phyloP scores from a whole-genome alignment of 495 filamentous ascomycete species.

The Pyrenopolyporus hunteri region DNA sequence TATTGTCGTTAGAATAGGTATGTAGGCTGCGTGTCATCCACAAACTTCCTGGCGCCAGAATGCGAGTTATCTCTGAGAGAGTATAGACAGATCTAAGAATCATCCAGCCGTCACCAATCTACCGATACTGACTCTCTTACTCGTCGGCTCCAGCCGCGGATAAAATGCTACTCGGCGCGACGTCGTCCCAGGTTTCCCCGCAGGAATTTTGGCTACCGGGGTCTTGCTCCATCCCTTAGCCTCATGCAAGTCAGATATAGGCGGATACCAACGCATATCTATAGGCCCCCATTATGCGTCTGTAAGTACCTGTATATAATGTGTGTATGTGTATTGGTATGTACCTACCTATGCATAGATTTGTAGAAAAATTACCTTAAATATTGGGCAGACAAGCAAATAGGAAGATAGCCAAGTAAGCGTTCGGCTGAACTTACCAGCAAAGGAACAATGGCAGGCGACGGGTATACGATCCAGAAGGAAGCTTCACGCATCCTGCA shows the following conservation, averaged over 20 bases:
- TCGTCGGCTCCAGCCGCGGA: constrained; percentile 12
- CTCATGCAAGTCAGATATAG: not conserved
- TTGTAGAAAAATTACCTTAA: not conserved
- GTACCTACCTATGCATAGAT: no score
- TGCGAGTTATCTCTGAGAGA: not conserved
- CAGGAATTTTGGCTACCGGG: constrained; percentile 9
- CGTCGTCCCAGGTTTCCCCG: constrained; percentile 18
- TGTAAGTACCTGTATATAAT: not conserved
- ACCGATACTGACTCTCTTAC: constrained; percentile 12
- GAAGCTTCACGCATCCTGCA: constrained; percentile 40
- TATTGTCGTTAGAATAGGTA: no score
- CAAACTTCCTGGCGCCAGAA: not conserved
- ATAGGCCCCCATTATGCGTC: not conserved
- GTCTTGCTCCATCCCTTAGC: not conserved
- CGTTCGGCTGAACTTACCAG: not conserved
- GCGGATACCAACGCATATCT: not conserved
- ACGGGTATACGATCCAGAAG: constrained; percentile 34
- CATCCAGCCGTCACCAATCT: constrained; percentile 2
- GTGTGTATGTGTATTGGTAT: not conserved
- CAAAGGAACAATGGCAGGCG: constrained; percentile 8
- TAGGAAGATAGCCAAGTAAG: not conserved
- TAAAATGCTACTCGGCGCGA: constrained; percentile 19
- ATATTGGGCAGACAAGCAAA: not conserved
- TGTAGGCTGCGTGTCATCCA: no score
- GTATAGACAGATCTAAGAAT: not conserved